Percentiles rank a stretch among this genome's conserved stretches.
Conservation (phyloP, 768 basidiomycete genomes). For the Lepiota brunneoincarnata region DNA sequence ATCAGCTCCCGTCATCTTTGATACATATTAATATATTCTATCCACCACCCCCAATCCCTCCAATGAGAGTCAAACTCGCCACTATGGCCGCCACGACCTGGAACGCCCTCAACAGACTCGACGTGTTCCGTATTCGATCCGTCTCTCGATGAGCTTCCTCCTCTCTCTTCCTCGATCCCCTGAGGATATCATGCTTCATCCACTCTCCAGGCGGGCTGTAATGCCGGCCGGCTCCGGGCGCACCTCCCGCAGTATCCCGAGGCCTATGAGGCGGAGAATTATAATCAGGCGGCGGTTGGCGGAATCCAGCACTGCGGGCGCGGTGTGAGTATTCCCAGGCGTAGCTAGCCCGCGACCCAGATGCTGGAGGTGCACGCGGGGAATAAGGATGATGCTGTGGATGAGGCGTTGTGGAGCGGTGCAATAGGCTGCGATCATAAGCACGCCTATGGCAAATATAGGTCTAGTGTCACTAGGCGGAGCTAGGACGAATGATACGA, state of each 20-base stretch:
- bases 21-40: background rate
- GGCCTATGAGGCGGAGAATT: slow-evolving; percentile 18
- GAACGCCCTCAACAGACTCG: slow-evolving; percentile 24
- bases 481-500: background rate
- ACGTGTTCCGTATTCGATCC: slow-evolving; percentile 24
- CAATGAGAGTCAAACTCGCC: slow-evolving; percentile 20
- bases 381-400: slow-evolving; percentile 18
- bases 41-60: slow-evolving; percentile 10
- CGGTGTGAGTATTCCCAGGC: slow-evolving; percentile 35
- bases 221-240: slow-evolving; percentile 4
- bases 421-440: slow-evolving; percentile 41
- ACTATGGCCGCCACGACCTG: slow-evolving; percentile 24
- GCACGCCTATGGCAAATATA: slow-evolving; percentile 29
- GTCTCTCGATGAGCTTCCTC: slow-evolving; percentile 17
- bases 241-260: slow-evolving; percentile 4
- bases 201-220: slow-evolving; percentile 14
- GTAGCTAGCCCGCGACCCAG: slow-evolving; percentile 32
- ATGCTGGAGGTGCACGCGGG: slow-evolving; percentile 23
- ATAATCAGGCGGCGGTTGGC: slow-evolving; percentile 20
- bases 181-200: slow-evolving; percentile 9
- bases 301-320: slow-evolving; percentile 13
- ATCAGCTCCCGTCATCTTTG: background rate
- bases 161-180: slow-evolving; percentile 9
- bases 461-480: background rate
- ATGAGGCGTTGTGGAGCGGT: slow-evolving; percentile 19